Evolutionary conservation across 2,329 filamentous ascomycete species (phyloP).

Genomic region (Apiospora rasikravindrae): DNA sequence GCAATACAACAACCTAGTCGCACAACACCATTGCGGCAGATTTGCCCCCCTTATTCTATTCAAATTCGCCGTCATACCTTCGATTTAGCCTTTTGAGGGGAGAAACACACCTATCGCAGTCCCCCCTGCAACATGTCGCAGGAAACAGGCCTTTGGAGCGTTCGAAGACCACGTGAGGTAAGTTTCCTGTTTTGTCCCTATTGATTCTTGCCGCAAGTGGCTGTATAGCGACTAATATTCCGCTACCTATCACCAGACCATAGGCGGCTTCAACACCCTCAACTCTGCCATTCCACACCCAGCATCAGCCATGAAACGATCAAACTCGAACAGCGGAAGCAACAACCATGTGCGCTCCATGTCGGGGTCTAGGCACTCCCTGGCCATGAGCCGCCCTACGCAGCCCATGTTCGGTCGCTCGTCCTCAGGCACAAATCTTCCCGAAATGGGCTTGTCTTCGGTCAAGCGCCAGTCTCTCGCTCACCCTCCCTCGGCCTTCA

Average conservation of each 20-base stretch:
- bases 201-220: background rate
- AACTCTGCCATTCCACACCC: conserved; percentile 90
- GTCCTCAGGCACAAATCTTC: conserved; percentile 81
- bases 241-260: conserved; percentile 65
- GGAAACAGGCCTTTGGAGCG: conserved; percentile 86
- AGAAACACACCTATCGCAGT: background rate
- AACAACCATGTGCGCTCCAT: conserved; percentile 81
- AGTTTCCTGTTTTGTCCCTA: conserved; percentile 36
- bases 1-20: background rate
- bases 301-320: conserved; percentile 91
- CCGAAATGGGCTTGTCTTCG: conserved; percentile 80
- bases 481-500: conserved; percentile 66
- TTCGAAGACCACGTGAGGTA: conserved; percentile 90
- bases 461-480: conserved; percentile 84
- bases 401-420: conserved; percentile 88
- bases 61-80: background rate
- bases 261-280: conserved; percentile 78
- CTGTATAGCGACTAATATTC: background rate
- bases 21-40: background rate
- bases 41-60: background rate
- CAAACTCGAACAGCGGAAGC: conserved; percentile 73
- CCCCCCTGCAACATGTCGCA: conserved; percentile 71
- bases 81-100: background rate
- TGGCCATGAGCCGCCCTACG: conserved; percentile 80
- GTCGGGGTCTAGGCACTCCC: conserved; percentile 83